Evolutionary conservation across 768 basidiomycete species (phyloP), one percentile per base, ranked within the genome.

Genomic region (Tulasnella sp.): DNA sequence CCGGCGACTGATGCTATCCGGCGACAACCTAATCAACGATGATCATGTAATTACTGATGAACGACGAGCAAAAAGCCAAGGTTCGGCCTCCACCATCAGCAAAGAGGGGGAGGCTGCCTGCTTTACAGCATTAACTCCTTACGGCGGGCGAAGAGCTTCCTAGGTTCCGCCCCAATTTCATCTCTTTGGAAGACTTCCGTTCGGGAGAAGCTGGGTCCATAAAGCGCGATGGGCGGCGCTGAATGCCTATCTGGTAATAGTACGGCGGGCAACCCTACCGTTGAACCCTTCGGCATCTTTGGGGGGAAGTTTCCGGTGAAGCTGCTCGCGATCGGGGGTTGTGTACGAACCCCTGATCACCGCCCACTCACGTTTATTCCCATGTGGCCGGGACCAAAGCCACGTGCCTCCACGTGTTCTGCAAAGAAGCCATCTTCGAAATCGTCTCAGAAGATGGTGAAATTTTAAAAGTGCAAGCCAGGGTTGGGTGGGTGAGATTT

Each of bases 331-430:
- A 61, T 61, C 57, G 57, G 57, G 57, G 57, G 2, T n/a, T n/a
- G n/a, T n/a, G n/a, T n/a, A n/a, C n/a, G n/a, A 29, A 11, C 23
- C 57, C 57, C 57, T 26, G 57, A 61, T 61, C 57, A 23, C 29
- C 57, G 29, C n/a, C 23, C 29, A 23, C 2, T 26, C 3, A 57
- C 23, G 55, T 61, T 29, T 48, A 48, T 29, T 61, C 57, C 57
- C 57, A 61, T 61, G 57, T 61, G 57, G 57, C 35, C 35, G 35
- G 35, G 35, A 35, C 35, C 35, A 35, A 5, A 61, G 57, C 57
- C 57, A 61, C 57, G 57, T 61, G 57, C 29, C n/a, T 61, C 57
- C 57, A 61, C 57, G 57, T 61, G 57, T 61, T 61, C 23, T 61
- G n/a, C n/a, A 61, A 9, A 40, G 40, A 40, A 40, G 40, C 40